Evolutionary conservation across 345 rosid species (phyloP), one percentile per base, ranked within the genome.

Genomic region (Erysimum cheiranthoides): DNA sequence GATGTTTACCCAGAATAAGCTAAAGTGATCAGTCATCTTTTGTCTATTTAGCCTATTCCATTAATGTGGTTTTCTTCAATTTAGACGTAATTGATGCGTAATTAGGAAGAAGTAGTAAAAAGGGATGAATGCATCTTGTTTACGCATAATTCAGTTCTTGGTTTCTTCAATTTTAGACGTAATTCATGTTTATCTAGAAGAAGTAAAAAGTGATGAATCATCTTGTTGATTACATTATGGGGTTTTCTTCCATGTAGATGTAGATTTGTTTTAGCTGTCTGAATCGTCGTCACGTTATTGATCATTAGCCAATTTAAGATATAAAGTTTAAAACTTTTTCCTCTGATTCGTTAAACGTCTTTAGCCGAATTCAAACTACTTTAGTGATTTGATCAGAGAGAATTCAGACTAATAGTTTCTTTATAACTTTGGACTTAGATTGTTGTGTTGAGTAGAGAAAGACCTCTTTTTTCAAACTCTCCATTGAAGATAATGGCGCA

Each of bases 401-500:
- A 46, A 7, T 21, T 21, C 25, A 21, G 25, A 21, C 25, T 21
- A 21, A 21, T 21, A 21, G 25, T 21, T 52, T 52, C 53, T 63
- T 6, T 73, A 66, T 46, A 57, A 35, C 32, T 10, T 8, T 27
- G 66, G 8, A 39, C 50, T 56, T 45, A 5, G 51, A 25, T 59
- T 74, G 17, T 49, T 66, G 25, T 49, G 10, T 28, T 49, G 64
- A 64, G 71, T 54, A 42, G 12, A 10, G 38, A 64, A 43, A 56
- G 53, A 6, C 47, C 40, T 47, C 46, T 40, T 3, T 31, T 40
- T 52, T 40, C 10, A 46, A 36, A 4, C 35, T 43, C 65, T 43
- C 64, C 35, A 11, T 17, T n/a, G 16, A 56, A 62, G 46, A 40
- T 61, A 42, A 78, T 79, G 82, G 50, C 28, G 61, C 31, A 62